Evolutionary conservation across 352 stramenopile genomes (phyloP), one percentile per base, ranked within the genome.

Genomic region (Blastocystis sp.): DNA sequence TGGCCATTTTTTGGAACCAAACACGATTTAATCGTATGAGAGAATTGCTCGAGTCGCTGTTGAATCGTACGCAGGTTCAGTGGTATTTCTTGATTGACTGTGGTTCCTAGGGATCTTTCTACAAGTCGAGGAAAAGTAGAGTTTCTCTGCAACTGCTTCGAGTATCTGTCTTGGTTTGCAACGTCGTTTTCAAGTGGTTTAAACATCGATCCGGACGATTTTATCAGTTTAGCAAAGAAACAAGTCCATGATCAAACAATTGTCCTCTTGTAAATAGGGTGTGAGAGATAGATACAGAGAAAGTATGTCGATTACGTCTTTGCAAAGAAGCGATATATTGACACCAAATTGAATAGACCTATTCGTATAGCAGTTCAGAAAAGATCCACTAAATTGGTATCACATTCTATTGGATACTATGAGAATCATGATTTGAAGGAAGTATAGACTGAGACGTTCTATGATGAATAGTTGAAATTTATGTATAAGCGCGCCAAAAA

Each of bases 401-500:
- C 30, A 0, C 50, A n/a, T 59, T n/a, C 50, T 13, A 1, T 13
- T 13, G 50, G 13, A n/a, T 59, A 59, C 50, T n/a, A 59, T n/a
- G 50, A 59, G 20, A 59, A n/a, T n/a, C 50, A 59, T n/a, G 50
- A 59, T 59, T n/a, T 59, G 50, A 13, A 55, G 26, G 66, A 78
- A 18, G 66, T 78, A 24, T 20, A 7, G 34, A 56, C 56, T 24
- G 11, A 56, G 20, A 18, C 3, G n/a, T n/a, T 34, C 8, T 39
- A 55, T 78, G 3, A 53, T 34, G 1, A 0, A 45, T 78, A 78
- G 66, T 55, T 78, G 30, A 78, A 78, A 26, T 54, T 53, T 3
- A 78, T 78, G 66, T 78, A 78, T 45, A 78, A 78, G 50, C 26
- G 37, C 13, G 5, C 66, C 20, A 78, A 78, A 45, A 78, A 78